phyloP scores from a whole-genome alignment of 805 yeast genomes.

The Yarrowia osloensis region DNA sequence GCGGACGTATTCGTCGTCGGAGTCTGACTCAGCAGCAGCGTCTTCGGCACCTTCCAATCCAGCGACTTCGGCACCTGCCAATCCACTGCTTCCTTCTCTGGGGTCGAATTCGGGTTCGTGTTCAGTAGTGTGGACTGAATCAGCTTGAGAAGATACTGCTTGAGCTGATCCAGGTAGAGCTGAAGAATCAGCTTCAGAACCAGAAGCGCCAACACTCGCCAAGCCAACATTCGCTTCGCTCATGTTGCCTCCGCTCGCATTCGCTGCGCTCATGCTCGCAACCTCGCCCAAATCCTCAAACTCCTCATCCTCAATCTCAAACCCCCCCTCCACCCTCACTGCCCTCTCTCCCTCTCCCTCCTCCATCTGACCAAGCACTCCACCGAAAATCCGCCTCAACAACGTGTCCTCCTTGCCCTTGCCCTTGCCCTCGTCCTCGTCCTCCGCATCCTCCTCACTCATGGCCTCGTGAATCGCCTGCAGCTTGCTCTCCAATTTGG shows the following conservation, averaged over 20 bases:
- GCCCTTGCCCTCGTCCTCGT: not conserved
- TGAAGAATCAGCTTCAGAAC: not conserved
- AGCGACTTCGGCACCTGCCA: not conserved
- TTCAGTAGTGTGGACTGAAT: not conserved
- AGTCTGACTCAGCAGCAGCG: not conserved
- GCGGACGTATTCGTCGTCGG: conserved; percentile 2
- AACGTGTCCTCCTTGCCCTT: not conserved
- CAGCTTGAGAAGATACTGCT: not conserved
- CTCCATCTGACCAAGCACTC: conserved; percentile 6
- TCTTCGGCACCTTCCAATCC: not conserved
- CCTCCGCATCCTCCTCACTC: not conserved
- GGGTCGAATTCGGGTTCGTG: not conserved
- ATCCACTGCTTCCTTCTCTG: not conserved
- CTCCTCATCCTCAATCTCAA: conserved; percentile 23
- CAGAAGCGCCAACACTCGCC: too few relatives aligned
- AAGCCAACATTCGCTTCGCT: too few relatives aligned
- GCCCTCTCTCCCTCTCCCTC: not conserved
- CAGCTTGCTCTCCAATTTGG: not conserved
- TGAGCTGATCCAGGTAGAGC: not conserved
- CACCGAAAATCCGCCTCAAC: not conserved
- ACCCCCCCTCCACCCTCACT: not conserved
- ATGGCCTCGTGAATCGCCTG: conserved; percentile 2
- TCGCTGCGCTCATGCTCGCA: not conserved
- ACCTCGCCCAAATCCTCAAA: conserved; percentile 14
- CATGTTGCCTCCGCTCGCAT: too few relatives aligned